Percentiles rank a stretch among this genome's conserved stretches.
phyloP scores from a whole-genome alignment of 805 yeast species.

The Kuraishia molischiana region DNA sequence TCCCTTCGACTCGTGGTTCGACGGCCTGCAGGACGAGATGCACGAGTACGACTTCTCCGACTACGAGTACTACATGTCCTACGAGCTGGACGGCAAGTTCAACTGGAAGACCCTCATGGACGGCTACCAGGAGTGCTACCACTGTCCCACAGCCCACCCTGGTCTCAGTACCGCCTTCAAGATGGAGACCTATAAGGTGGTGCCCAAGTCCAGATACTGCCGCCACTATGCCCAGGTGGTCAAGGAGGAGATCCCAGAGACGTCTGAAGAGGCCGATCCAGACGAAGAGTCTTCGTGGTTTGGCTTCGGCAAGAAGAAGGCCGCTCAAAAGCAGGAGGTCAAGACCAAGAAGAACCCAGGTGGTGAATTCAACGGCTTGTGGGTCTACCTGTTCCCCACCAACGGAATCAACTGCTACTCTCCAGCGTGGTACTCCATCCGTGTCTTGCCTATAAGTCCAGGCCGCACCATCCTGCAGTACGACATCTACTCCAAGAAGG shows the following conservation, averaged over 20 bases:
- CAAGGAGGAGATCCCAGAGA: constrained; percentile 18
- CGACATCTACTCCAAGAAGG: constrained; percentile 53
- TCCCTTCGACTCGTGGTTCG: constrained; percentile 43
- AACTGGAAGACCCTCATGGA: constrained; percentile 64
- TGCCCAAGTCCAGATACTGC: constrained; percentile 47
- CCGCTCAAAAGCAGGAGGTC: constrained; percentile 11
- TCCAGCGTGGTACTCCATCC: constrained; percentile 56
- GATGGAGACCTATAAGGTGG: constrained; percentile 59
- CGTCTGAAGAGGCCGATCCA: constrained; percentile 20
- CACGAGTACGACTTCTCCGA: constrained; percentile 49
- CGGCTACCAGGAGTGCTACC: constrained; percentile 61
- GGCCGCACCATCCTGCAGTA: constrained; percentile 48
- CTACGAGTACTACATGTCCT: constrained; percentile 56
- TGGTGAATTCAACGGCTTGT: constrained; percentile 51
- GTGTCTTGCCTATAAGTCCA: constrained; percentile 47
- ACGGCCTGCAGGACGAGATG: constrained; percentile 41
- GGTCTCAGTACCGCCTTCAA: constrained; percentile 46
- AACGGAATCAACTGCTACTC: constrained; percentile 57
- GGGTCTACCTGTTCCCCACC: constrained; percentile 53
- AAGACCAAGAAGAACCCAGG: constrained; percentile 36
- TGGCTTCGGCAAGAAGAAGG: constrained; percentile 33
- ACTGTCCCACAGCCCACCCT: constrained; percentile 61
- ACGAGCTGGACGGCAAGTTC: constrained; percentile 52
- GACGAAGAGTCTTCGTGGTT: constrained; percentile 38
- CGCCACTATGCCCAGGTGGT: constrained; percentile 52